Evolutionary conservation across 768 basidiomycete genomes (phyloP).

Genomic region (Sporobolomyces roseus): DNA sequence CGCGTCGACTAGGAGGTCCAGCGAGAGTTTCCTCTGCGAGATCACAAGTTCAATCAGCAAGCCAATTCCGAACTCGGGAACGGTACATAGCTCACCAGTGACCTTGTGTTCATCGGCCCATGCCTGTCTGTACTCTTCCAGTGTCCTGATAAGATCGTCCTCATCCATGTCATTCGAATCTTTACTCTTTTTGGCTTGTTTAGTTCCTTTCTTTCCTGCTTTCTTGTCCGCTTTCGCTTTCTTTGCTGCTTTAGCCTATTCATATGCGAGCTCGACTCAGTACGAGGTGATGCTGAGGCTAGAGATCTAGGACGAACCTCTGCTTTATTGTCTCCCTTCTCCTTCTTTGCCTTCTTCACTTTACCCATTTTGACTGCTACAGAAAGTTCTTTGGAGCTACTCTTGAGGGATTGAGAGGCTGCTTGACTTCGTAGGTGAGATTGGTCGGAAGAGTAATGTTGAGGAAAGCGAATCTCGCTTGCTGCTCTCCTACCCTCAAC

Average conservation of each 20-base stretch:
- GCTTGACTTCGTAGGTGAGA: neutral
- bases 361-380: slow-evolving; percentile 11
- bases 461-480: no score
- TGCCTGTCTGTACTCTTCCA: slow-evolving; percentile 65
- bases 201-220: slow-evolving; percentile 55
- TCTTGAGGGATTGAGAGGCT: neutral
- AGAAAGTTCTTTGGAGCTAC: slow-evolving; percentile 1
- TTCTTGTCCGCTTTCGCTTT: slow-evolving; percentile 63
- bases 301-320: slow-evolving; percentile 43
- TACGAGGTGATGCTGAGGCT: neutral
- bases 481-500: no score
- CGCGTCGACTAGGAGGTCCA: slow-evolving; percentile 75
- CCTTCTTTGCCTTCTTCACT: slow-evolving; percentile 32
- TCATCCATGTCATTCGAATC: slow-evolving; percentile 54
- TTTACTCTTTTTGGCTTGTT: slow-evolving; percentile 52
- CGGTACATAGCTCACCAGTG: slow-evolving; percentile 18
- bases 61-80: neutral
- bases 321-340: slow-evolving; percentile 48
- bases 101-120: slow-evolving; percentile 64
- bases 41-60: slow-evolving; percentile 52
- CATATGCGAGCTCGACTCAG: neutral
- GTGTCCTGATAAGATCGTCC: slow-evolving; percentile 71
- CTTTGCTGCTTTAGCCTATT: slow-evolving; percentile 52
- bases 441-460: neutral
- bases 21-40: slow-evolving; percentile 75